Conservation (phyloP, 495 filamentous ascomycete species). For the Gamarada debralockiae region DNA sequence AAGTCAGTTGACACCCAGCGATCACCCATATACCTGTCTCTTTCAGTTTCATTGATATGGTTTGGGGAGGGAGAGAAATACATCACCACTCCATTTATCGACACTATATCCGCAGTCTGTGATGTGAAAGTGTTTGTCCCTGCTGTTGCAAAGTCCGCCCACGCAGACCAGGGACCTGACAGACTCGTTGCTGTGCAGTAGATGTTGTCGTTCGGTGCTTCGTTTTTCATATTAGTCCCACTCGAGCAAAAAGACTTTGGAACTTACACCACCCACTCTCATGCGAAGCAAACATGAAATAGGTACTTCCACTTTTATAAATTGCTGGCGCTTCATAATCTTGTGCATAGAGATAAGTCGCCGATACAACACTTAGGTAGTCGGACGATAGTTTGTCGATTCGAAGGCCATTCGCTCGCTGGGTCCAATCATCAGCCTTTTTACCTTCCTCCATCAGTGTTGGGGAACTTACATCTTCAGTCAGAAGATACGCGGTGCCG, state of each 20-base stretch:
- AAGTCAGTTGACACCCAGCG: conserved; percentile 58
- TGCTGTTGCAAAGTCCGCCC: conserved; percentile 52
- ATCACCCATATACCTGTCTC: conserved; percentile 63
- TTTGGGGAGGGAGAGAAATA: conserved; percentile 37
- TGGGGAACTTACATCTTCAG: conserved; percentile 51
- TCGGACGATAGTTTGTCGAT: conserved; percentile 46
- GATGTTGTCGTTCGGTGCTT: conserved; percentile 57
- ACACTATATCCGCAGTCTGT: conserved; percentile 21
- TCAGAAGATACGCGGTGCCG: conserved; percentile 56
- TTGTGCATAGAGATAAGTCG: conserved; percentile 36
- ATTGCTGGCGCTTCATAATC: conserved; percentile 45
- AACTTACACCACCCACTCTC: conserved; percentile 28
- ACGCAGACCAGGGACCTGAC: conserved; percentile 49
- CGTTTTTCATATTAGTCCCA: not conserved
- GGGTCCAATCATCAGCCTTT: not conserved
- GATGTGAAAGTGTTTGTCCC: conserved; percentile 40
- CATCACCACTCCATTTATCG: conserved; percentile 19
- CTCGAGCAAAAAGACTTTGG: too few relatives aligned
- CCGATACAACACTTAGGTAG: conserved; percentile 36
- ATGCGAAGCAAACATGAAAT: conserved; percentile 49
- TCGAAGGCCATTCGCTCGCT: conserved; percentile 48
- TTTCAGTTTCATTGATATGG: conserved; percentile 42
- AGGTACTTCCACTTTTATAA: conserved; percentile 45
- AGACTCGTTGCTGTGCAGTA: conserved; percentile 36
- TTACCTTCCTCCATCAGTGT: not conserved